A percentile compares a stretch with the other conserved stretches of the same genome.
Evolutionary conservation across 371 early-diverging fungal genomes (phyloP).

Genomic region (Sporodiniella umbellata): DNA sequence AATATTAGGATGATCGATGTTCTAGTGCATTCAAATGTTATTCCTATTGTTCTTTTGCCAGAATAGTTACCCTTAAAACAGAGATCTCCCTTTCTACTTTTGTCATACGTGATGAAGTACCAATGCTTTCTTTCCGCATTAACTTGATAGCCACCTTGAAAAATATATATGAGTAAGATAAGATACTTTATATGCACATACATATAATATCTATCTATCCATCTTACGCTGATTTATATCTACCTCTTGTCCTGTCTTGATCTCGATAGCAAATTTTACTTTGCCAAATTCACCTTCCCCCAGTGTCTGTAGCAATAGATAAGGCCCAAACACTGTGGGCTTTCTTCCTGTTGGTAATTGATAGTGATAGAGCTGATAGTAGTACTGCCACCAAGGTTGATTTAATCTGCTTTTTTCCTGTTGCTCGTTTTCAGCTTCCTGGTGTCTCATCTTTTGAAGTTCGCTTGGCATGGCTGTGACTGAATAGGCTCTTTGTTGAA

Average conservation of each 20-base stretch:
- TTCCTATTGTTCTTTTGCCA: no score
- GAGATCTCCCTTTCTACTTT: slow-evolving; percentile 84
- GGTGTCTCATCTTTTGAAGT: slow-evolving; percentile 28
- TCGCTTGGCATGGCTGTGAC: slow-evolving; percentile 45
- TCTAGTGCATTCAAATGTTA: slow-evolving; percentile 34
- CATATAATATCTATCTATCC: no score
- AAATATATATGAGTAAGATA: no score
- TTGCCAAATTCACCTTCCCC: slow-evolving; percentile 99
- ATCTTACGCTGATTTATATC: no score
- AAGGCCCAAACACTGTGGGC: slow-evolving; percentile 85
- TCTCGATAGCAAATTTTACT: slow-evolving; percentile 96
- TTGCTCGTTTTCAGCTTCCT: slow-evolving; percentile 13
- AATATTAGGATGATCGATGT: slow-evolving; percentile 86
- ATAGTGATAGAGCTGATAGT: slow-evolving; percentile 42
- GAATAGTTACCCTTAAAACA: slow-evolving; percentile 66
- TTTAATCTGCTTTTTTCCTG: slow-evolving; percentile 27
- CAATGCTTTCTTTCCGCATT: slow-evolving; percentile 78
- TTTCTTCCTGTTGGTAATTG: slow-evolving; percentile 46
- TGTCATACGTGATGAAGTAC: slow-evolving; percentile 70
- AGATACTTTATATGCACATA: no score
- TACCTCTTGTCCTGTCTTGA: slow-evolving; percentile 93
- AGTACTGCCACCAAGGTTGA: slow-evolving; percentile 48
- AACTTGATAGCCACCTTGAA: slow-evolving; percentile 85
- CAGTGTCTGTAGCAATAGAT: slow-evolving; percentile 90
- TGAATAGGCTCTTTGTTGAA: slow-evolving; percentile 41